phyloP scores from a whole-genome alignment of 495 filamentous ascomycete species.

The Penicillium longicatenatum region DNA sequence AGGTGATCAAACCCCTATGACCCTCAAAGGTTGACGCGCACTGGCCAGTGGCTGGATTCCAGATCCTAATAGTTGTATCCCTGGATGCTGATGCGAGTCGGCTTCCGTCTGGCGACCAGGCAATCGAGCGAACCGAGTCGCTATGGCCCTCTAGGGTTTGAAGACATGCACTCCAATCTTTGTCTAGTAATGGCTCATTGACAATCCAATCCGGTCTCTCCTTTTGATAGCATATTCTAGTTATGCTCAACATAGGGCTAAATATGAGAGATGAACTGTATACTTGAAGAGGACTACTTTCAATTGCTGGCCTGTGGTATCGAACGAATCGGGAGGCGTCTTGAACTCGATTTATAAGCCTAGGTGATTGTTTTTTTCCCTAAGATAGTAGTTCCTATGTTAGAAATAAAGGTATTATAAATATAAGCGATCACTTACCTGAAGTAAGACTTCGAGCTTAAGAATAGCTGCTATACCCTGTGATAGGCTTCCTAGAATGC shows the following conservation, averaged over 20 bases:
- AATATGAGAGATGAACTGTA: slow-evolving; percentile 36
- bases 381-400: no score
- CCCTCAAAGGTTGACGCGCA: no score
- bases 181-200: slow-evolving; percentile 12
- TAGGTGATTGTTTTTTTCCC: slow-evolving; percentile 1
- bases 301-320: slow-evolving; percentile 22
- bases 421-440: slow-evolving; percentile 12
- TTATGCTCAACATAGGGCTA: slow-evolving; percentile 28
- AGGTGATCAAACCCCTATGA: no score
- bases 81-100: no score
- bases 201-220: slow-evolving; percentile 20
- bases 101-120: no score
- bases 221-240: slow-evolving; percentile 17
- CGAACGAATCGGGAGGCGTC: slow-evolving; percentile 33
- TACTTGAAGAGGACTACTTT: slow-evolving; percentile 31
- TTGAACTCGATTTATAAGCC: slow-evolving; percentile 23
- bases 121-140: no score
- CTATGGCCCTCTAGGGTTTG: slow-evolving; percentile 8
- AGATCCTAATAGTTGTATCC: no score
- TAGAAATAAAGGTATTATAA: no score
- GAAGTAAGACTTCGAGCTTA: slow-evolving; percentile 10
- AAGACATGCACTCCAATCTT: slow-evolving; percentile 18
- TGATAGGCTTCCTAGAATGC: slow-evolving; percentile 28
- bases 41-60: no score
- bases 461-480: slow-evolving; percentile 19